Evolutionary conservation across 2,329 filamentous ascomycete species (phyloP).

Genomic region (Colletotrichum falcatum): DNA sequence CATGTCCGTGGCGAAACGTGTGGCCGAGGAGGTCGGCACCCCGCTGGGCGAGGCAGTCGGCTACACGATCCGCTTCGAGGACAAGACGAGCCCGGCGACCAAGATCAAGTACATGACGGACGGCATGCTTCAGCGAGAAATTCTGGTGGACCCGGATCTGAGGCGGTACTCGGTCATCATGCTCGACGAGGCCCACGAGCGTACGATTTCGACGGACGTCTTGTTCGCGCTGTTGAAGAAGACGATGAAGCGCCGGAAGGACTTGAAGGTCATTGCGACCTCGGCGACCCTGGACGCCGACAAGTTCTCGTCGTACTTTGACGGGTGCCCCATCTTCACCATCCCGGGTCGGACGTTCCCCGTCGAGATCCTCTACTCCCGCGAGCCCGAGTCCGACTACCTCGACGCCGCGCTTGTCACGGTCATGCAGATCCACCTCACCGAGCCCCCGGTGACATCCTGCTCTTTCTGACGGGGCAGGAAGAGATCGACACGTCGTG

Average conservation of each 20-base stretch:
- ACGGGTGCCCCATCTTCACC: constrained; percentile 94
- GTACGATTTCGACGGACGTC: constrained; percentile 95
- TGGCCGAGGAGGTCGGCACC: constrained; percentile 95
- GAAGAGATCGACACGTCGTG: constrained; percentile 97
- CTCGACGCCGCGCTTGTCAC: constrained; percentile 94
- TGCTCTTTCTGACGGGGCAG: constrained; percentile 97
- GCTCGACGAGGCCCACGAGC: constrained; percentile 97
- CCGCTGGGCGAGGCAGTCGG: constrained; percentile 92
- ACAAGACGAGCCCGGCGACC: constrained; percentile 87
- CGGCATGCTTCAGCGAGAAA: constrained; percentile 96
- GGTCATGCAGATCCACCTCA: constrained; percentile 97
- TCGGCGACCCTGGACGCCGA: constrained; percentile 97
- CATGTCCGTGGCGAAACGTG: constrained; percentile 97
- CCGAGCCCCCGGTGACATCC: constrained; percentile 92
- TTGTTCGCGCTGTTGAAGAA: constrained; percentile 96
- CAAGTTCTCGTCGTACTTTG: constrained; percentile 97
- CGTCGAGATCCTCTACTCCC: constrained; percentile 94
- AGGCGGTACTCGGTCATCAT: constrained; percentile 96
- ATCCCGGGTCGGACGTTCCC: constrained; percentile 96
- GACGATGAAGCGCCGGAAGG: constrained; percentile 84
- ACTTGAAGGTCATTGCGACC: constrained; percentile 95
- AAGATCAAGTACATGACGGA: constrained; percentile 99
- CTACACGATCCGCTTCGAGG: constrained; percentile 98
- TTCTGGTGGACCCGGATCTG: constrained; percentile 90
- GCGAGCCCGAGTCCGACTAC: constrained; percentile 96